Base-by-base conservation (phyloP, 1,284 basidiomycete genomes). In the Boletus smithii region DNA sequence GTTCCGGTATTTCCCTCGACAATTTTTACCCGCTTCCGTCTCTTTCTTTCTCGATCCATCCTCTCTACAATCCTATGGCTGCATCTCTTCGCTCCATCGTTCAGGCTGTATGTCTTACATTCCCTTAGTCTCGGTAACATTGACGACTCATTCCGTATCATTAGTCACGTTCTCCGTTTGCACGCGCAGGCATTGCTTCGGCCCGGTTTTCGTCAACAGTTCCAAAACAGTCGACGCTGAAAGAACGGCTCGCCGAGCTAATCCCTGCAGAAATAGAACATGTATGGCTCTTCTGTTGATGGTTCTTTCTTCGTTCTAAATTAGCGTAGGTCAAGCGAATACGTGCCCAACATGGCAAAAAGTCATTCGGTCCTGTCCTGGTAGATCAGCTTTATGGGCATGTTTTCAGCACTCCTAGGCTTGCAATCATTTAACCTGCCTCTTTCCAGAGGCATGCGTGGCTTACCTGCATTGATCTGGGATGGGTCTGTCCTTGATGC, bases 401-500 rank as follows among this genome's bases (percentile, higher is more conserved):
- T 48, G 79, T 67, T 38, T 47, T 23, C 31, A 30, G 24, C 23
- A 4, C 8, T 30, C 22, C 31, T 14, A 7, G 36, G 17, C n/a
- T 32, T 2, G 24, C 29, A 18, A 22, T 35, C 8, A 1, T 48
- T 48, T 44, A 50, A 56, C 34, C 22, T 31, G 30, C 23, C 31
- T 8, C 66, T 53, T 68, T 43, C n/a, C 18, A 93, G 93, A 66
- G 93, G 94, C 59, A 97, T 95, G 94, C 80, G 93, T 62, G 92
- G 93, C 63, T 77, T 89, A 38, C 86, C 87, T 47, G 83, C 84
- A 32, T 76, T 97, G 59, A 89, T 97, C 61, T 97, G 93, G 93
- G 93, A 97, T 62, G 93, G 88, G 52, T 97, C 94, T 52, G 94
- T 97, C 53, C 84, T 97, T 57, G 94, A 97, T 67, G 80, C 93